Evolutionary conservation across 2,329 filamentous ascomycete species (phyloP), one percentile per base, ranked within the genome.

Genomic region (Periconia sp.): DNA sequence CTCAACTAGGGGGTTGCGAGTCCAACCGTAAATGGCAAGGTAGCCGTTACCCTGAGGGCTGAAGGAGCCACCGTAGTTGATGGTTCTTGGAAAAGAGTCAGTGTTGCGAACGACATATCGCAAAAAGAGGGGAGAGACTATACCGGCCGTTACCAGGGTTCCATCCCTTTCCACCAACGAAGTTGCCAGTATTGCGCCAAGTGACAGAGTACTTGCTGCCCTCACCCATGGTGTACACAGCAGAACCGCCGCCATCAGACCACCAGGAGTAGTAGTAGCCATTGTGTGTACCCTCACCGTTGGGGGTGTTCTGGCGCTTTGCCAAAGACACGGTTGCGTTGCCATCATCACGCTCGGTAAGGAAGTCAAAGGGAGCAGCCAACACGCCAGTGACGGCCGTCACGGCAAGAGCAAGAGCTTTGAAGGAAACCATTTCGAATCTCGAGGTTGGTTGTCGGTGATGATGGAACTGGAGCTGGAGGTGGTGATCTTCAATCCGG

Each of bases 211-310:
- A 68, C n/a, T 68, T 62, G 37, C 82, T 81, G 19, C 67, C 77
- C 3, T 68, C 66, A n/a, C 75, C 77, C 66, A 83, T 84, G 61
- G 76, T 81, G 71, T 84, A 85, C 6, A 37, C 33, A 37, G 33
- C 33, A 37, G 33, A 37, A n/a, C 33, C 33, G 5, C 33, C 33
- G 15, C 33, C 33, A n/a, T 37, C 33, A 5, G 33, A 83, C 81
- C 81, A 86, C 74, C 78, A 85, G 9, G 81, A 83, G 70, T 82
- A 85, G 75, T 81, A 85, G 72, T 77, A 85, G 45, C 59, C 57
- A 47, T 61, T 68, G 54, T 66, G 55, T 46, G 33, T 30, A 14
- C 54, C 54, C 30, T 53, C 44, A 43, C 47, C 45, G 41, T 47
- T 45, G 49, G 49, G 41, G 31, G 49, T 51, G 14, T 17, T 37